These are phyloP conservation scores for Paramyrothecium sp. DNA, from an alignment of 2,329 filamentous ascomycete species.

Conservation along the genomic window DNA sequence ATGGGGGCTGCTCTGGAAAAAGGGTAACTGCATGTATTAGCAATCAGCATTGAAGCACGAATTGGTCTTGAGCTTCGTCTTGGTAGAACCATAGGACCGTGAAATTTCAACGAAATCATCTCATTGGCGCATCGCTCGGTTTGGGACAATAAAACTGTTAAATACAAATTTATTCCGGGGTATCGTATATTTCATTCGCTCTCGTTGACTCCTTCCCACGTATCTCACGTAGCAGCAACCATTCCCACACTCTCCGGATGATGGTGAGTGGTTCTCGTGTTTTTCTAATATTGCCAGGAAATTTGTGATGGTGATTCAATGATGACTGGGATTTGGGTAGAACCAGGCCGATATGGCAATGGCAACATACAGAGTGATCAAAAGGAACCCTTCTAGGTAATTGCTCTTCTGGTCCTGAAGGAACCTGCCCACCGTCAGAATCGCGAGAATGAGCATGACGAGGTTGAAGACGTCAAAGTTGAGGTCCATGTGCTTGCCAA, in stretches of 20 bases:
- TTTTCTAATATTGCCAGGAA: too few species aligned
- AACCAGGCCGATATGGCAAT: conserved; percentile 59
- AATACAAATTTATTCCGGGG: too few species aligned
- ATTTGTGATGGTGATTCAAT: too few species aligned
- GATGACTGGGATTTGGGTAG: conserved; percentile 43
- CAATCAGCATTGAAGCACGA: too few species aligned
- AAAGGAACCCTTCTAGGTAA: conserved; percentile 82
- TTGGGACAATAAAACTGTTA: too few species aligned
- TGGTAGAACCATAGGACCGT: conserved; percentile 46
- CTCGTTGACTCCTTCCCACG: too few species aligned
- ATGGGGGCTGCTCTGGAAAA: not conserved
- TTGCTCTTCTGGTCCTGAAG: conserved; percentile 85
- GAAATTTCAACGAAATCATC: too few species aligned
- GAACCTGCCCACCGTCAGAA: conserved; percentile 85
- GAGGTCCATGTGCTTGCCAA: conserved; percentile 69
- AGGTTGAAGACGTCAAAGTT: conserved; percentile 89
- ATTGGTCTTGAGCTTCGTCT: conserved; percentile 25
- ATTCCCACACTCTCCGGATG: too few species aligned
- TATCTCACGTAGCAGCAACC: too few species aligned
- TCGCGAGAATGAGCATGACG: conserved; percentile 75
- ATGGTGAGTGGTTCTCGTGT: too few species aligned
- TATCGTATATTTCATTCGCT: too few species aligned
- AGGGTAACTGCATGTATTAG: not conserved
- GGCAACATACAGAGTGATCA: conserved; percentile 65
- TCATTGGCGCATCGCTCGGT: too few species aligned